Evolutionary conservation across 148 eudicot species (phyloP).

Genomic region (Suaeda aralocaspica): DNA sequence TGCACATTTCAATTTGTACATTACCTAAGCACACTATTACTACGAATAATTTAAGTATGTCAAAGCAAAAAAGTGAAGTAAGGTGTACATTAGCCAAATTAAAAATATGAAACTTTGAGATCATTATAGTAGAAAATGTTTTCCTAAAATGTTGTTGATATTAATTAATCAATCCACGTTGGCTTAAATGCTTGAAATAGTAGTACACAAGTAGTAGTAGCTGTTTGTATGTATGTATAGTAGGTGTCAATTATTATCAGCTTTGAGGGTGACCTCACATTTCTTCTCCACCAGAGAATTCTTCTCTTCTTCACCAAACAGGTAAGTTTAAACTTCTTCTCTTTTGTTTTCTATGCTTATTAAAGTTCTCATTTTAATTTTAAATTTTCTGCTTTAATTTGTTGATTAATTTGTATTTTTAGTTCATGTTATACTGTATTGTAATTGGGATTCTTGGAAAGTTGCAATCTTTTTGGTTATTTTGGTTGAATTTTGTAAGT

Average conservation of each 20-base stretch:
- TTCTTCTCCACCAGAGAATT: not conserved
- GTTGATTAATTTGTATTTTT: not conserved
- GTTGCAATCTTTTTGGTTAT: not conserved
- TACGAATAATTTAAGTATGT: too few species aligned
- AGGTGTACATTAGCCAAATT: too few species aligned
- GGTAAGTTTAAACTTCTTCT: not conserved
- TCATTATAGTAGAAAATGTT: too few species aligned
- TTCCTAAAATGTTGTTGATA: too few species aligned
- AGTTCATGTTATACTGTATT: not conserved
- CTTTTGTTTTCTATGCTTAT: not conserved
- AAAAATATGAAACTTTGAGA: too few species aligned
- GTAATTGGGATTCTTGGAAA: constrained; percentile 4
- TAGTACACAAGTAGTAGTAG: too few species aligned
- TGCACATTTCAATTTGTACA: too few species aligned
- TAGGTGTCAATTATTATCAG: not conserved
- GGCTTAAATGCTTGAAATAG: too few species aligned
- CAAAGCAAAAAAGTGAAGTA: too few species aligned
- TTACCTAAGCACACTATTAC: too few species aligned
- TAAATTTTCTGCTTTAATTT: not conserved
- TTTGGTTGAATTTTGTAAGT: not conserved
- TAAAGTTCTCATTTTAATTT: not conserved
- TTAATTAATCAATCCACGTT: too few species aligned
- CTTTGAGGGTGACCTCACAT: constrained; percentile 21
- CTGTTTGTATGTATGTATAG: too few species aligned
- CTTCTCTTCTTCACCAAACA: not conserved